Conservation (phyloP, 2,329 filamentous ascomycete species). For the Ophiostoma himal-ulmi region DNA sequence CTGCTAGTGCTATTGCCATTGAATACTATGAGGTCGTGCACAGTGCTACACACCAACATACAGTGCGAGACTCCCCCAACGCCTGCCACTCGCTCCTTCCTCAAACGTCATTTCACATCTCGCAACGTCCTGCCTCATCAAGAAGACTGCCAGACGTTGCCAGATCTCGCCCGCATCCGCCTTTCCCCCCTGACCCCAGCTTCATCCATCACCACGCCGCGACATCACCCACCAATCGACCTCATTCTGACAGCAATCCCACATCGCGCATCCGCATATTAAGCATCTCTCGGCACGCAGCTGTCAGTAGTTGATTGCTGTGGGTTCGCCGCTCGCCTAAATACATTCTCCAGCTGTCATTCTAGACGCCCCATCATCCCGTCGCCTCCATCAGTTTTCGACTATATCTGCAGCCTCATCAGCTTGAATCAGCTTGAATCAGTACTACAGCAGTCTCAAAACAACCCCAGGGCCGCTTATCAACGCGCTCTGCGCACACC, state of each 20-base stretch:
- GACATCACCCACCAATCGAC: neutral
- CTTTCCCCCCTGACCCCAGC: neutral
- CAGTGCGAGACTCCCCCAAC: neutral
- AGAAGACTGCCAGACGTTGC: conserved; percentile 5
- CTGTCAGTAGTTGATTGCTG: conserved; percentile 4
- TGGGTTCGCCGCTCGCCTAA: neutral
- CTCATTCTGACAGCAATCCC: neutral
- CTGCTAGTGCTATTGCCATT: neutral
- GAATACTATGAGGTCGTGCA: neutral
- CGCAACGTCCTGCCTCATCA: conserved; percentile 14
- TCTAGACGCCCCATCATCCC: conserved; percentile 2
- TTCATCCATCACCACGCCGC: conserved; percentile 6
- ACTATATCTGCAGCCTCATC: neutral
- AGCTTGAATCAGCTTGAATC: neutral
- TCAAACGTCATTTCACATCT: conserved; percentile 16
- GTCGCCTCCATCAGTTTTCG: conserved; percentile 6
- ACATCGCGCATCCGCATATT: neutral
- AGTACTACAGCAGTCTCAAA: neutral
- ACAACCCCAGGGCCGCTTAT: neutral
- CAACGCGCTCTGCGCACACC: neutral
- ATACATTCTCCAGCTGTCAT: neutral
- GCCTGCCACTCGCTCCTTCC: conserved; percentile 11
- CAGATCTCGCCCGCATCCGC: conserved; percentile 8
- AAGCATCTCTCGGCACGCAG: neutral
- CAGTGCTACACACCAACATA: conserved; percentile 4